phyloP scores from a whole-genome alignment of 139 green algal genomes.

The Bryopsis sp. region DNA sequence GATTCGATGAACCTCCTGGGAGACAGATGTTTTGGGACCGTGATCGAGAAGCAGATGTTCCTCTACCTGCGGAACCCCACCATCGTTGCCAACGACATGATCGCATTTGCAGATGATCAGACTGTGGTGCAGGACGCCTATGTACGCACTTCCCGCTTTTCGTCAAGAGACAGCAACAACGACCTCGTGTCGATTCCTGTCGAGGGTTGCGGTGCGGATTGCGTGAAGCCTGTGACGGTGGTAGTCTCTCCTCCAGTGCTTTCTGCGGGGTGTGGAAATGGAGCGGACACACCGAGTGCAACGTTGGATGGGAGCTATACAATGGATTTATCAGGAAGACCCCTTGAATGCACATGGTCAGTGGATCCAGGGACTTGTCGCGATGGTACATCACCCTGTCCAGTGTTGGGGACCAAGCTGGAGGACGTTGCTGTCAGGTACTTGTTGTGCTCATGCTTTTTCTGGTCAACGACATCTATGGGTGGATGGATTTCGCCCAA shows the following conservation, averaged over 20 bases:
- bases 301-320: slow-evolving; percentile 4
- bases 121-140: neutral
- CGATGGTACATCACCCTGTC: neutral
- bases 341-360: neutral
- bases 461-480: too few species aligned
- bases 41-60: neutral
- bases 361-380: neutral
- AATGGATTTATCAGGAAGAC: neutral
- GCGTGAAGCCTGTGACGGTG: neutral
- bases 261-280: neutral
- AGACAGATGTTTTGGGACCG: neutral
- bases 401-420: neutral
- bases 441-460: too few species aligned
- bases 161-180: neutral
- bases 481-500: too few species aligned
- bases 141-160: neutral
- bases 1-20: neutral
- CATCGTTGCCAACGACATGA: neutral
- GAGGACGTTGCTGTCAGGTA: neutral
- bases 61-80: neutral
- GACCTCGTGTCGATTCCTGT: neutral
- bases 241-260: neutral
- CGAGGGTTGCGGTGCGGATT: neutral
- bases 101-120: neutral
- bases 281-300: neutral